These are phyloP conservation scores for Metschnikowia similis DNA, from an alignment of 805 yeast genomes.

Conservation along the genomic window DNA sequence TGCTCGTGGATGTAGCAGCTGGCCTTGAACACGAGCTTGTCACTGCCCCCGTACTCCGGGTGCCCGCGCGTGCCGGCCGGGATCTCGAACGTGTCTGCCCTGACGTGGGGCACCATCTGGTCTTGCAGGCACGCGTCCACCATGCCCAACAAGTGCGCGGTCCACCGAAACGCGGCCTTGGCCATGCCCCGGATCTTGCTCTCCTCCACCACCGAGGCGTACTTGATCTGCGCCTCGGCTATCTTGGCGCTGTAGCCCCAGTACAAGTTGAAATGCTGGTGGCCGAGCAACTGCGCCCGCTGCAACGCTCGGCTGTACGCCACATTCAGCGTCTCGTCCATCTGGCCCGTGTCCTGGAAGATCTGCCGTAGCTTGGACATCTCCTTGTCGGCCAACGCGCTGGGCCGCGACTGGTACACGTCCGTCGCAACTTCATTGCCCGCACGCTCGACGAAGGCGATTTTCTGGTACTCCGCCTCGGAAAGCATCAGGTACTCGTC, in stretches of 20 bases:
- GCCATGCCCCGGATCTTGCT: slow-evolving; percentile 16
- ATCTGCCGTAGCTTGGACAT: slow-evolving; percentile 10
- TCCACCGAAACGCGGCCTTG: slow-evolving; percentile 18
- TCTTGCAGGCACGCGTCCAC: slow-evolving; percentile 17
- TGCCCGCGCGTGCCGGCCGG: slow-evolving; percentile 26
- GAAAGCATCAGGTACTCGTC: neutral
- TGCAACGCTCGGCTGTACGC: slow-evolving; percentile 31
- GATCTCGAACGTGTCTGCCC: slow-evolving; percentile 19
- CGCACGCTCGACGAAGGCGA: neutral
- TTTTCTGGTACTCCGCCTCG: neutral
- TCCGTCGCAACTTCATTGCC: slow-evolving; percentile 1
- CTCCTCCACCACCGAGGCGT: slow-evolving; percentile 21
- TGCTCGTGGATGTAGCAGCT: slow-evolving; percentile 9
- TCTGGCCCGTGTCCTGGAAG: slow-evolving; percentile 31
- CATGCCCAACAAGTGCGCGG: slow-evolving; percentile 11
- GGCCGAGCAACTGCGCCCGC: slow-evolving; percentile 23
- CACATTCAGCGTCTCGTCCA: slow-evolving; percentile 20
- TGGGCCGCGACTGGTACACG: slow-evolving; percentile 2
- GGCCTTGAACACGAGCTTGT: slow-evolving; percentile 6
- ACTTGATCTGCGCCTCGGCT: slow-evolving; percentile 25
- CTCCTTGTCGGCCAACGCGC: slow-evolving; percentile 6
- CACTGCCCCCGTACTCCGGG: slow-evolving; percentile 20
- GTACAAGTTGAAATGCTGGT: slow-evolving; percentile 26
- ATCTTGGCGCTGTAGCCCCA: slow-evolving; percentile 29
- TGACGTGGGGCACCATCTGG: slow-evolving; percentile 23